These are phyloP conservation scores for Dryas alaskensis DNA, from an alignment of 306 rosid genomes.

Conservation along the genomic window DNA sequence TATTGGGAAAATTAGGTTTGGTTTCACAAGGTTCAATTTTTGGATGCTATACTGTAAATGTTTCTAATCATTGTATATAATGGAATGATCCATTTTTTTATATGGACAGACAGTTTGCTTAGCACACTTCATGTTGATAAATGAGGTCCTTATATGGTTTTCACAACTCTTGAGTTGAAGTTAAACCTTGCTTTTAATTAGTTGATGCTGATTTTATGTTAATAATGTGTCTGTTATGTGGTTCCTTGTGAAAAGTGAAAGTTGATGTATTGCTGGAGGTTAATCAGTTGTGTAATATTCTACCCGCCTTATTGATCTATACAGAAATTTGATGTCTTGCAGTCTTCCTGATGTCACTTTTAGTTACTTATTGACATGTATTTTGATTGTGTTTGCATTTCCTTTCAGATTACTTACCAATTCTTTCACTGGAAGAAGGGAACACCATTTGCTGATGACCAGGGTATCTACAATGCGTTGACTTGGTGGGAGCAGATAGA, in stretches of 20 bases:
- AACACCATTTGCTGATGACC: conserved; percentile 50
- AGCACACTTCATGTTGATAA: not conserved
- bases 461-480: conserved; percentile 44
- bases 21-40: not conserved
- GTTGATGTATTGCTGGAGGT: not conserved
- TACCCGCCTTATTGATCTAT: not conserved
- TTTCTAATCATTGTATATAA: not conserved
- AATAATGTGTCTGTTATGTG: not conserved
- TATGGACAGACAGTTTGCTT: not conserved
- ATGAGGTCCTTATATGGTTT: not conserved
- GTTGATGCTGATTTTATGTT: not conserved
- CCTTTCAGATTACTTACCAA: conserved; percentile 39
- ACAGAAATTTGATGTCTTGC: not conserved
- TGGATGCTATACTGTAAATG: not conserved
- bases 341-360: not conserved
- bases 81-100: not conserved
- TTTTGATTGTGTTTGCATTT: not conserved
- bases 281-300: not conserved
- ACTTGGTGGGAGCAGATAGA: conserved; percentile 54
- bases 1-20: not conserved
- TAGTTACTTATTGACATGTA: not conserved
- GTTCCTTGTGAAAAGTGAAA: not conserved
- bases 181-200: not conserved
- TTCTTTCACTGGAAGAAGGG: conserved; percentile 50
- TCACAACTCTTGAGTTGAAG: not conserved